Percentiles rank a stretch among this genome's conserved stretches.
These are phyloP conservation scores for Syzygium syzygioides DNA, from an alignment of 441 rosid genomes.

Conservation along the genomic window DNA sequence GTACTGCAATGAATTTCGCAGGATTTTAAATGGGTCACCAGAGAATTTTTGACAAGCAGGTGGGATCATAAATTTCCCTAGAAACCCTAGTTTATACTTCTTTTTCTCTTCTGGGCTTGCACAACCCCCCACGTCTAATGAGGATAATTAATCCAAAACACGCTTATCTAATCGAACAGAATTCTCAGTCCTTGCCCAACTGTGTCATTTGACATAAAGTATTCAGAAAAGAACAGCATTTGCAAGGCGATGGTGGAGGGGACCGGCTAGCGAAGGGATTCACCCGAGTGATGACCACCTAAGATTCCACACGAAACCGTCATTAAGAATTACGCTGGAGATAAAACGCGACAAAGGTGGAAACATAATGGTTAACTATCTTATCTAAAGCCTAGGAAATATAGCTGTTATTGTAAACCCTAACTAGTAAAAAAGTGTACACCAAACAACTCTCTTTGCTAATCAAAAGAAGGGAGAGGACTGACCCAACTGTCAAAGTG, in stretches of 20 bases:
- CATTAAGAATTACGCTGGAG: neutral
- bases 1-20: neutral
- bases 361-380: neutral
- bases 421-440: neutral
- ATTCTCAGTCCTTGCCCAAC: neutral
- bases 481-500: conserved; percentile 1
- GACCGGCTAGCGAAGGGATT: neutral
- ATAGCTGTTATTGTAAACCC: neutral
- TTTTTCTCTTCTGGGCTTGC: neutral
- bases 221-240: neutral
- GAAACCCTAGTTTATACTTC: neutral
- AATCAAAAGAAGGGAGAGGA: neutral
- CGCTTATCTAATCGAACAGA: neutral
- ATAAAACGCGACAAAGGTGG: neutral
- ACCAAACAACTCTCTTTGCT: neutral
- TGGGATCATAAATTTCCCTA: neutral
- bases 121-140: neutral
- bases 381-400: neutral
- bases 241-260: neutral
- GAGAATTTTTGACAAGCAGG: neutral
- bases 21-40: neutral
- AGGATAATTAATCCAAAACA: neutral
- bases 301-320: neutral
- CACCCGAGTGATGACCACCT: neutral
- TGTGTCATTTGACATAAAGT: neutral